Conservation (phyloP, 768 basidiomycete species). For the Austroboletus festivus region DNA sequence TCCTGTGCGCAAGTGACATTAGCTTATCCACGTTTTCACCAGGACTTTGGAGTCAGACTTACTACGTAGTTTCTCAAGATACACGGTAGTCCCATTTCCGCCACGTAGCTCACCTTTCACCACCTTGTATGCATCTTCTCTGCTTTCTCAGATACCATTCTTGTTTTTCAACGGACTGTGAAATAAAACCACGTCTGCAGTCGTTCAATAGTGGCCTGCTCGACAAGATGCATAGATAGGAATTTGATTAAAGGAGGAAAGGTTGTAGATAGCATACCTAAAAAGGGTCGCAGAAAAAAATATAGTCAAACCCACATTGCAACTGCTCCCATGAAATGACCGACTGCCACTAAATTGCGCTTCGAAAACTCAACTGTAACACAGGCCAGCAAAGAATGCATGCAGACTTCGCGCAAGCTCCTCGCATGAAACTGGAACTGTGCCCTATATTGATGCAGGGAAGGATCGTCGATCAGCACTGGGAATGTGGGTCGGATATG, state of each 20-base stretch:
- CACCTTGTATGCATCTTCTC: background rate
- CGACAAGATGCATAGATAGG: conserved; percentile 7
- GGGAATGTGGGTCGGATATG: background rate
- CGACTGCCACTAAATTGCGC: background rate
- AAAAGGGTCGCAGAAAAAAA: too few species aligned
- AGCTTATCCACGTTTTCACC: too few species aligned
- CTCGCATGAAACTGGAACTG: conserved; percentile 8
- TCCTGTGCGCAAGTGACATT: background rate
- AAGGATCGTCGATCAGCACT: background rate
- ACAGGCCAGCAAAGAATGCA: conserved; percentile 1
- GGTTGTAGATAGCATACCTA: background rate
- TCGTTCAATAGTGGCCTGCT: background rate
- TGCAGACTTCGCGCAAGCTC: background rate
- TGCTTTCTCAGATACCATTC: conserved; percentile 1
- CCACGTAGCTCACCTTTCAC: background rate
- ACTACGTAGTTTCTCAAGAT: conserved; percentile 4
- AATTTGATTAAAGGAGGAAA: conserved; percentile 4
- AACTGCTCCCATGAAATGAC: background rate
- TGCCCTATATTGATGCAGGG: too few species aligned
- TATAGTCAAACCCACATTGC: background rate
- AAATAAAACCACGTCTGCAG: background rate
- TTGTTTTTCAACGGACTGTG: background rate
- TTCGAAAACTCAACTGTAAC: conserved; percentile 8
- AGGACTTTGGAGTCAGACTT: background rate
- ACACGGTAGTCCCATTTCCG: conserved; percentile 6